phyloP scores from a whole-genome alignment of 2,329 filamentous ascomycete species.

The Alternaria gansuensis region DNA sequence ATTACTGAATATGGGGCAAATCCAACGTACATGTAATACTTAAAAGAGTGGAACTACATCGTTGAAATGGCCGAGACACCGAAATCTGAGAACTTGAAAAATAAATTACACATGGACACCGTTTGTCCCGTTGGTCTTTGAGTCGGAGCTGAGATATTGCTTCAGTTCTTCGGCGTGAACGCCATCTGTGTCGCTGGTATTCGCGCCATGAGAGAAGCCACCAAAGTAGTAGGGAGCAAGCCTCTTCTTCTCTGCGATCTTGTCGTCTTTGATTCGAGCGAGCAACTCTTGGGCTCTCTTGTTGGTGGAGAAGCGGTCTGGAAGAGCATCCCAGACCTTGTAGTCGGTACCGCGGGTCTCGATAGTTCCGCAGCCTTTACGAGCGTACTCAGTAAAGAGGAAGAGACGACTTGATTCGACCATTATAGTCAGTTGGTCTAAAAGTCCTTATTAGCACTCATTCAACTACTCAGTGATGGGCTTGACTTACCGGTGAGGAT shows the following conservation, averaged over 20 bases:
- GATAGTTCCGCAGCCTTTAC: slow-evolving; percentile 48
- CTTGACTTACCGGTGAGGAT: slow-evolving; percentile 50
- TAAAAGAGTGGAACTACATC: background rate
- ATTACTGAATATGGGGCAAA: background rate
- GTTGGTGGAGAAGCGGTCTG: slow-evolving; percentile 51
- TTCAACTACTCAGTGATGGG: background rate
- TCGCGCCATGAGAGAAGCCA: slow-evolving; percentile 46
- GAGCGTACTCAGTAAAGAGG: slow-evolving; percentile 52
- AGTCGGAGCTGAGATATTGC: slow-evolving; percentile 31
- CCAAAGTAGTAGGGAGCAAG: slow-evolving; percentile 50
- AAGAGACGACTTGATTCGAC: slow-evolving; percentile 52
- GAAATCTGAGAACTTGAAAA: background rate
- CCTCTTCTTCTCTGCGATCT: slow-evolving; percentile 44
- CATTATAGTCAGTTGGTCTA: slow-evolving; percentile 54
- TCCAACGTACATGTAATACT: slow-evolving; percentile 5
- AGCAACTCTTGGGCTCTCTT: slow-evolving; percentile 48
- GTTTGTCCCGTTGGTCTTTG: slow-evolving; percentile 23
- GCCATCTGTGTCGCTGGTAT: slow-evolving; percentile 39
- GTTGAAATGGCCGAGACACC: background rate
- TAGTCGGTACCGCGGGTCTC: slow-evolving; percentile 50
- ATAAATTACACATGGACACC: slow-evolving; percentile 14
- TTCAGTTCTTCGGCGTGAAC: slow-evolving; percentile 43
- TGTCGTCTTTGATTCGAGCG: slow-evolving; percentile 42
- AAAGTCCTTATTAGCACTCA: background rate
- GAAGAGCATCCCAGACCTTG: slow-evolving; percentile 52